Base-by-base conservation (phyloP, 2,329 filamentous ascomycete species). In the Lanzia echinophila region DNA sequence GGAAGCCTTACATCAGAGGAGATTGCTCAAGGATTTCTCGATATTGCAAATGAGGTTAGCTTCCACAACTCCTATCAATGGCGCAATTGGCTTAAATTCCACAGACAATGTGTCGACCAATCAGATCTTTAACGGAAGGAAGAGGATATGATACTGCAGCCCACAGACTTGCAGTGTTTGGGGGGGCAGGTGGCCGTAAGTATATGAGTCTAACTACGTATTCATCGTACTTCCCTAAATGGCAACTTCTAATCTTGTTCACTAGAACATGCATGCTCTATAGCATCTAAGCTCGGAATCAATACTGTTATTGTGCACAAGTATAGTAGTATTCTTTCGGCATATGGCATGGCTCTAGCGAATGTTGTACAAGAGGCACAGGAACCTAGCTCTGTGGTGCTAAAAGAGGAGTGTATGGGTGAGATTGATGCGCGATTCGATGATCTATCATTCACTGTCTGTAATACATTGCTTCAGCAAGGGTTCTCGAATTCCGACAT, bases 331-430 rank as follows among this genome's bases (percentile, higher is more conserved):
- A 88, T 96, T 1, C 75, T 95, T 0, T 95, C 89, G 1, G 90
- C 90, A 0, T 95, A 95, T 62, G 90, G 90, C 8, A 95, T 95
- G 88, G 90, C 90, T 0, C 73, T 96, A 3, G 91, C 91, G 10
- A 90, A 96, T 64, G 89, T 95, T 0, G 91, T 96, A 0, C 88
- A 95, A 60, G 91, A 96, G 71, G 78, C 85, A 31, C 91, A 96
- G 64, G 87, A 90, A 65, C 86, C 87, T 1, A 79, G 81, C 39
- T 82, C 82, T 3, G 71, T 73, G 12, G 73, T 83, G 13, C 83
- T 80, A 78, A 77, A 39, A 6, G 12, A 36, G 19, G 22, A 49
- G 17, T 24, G 38, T 17, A 15, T 17, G 24, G 4, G 8, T 28
- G 24, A 4, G 24, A 28, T 28, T 8, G 24, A 28, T 28, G 24